Evolutionary conservation across 202 grass and related monocot genomes (phyloP).

Genomic region (Schoenoplectus triqueter): DNA sequence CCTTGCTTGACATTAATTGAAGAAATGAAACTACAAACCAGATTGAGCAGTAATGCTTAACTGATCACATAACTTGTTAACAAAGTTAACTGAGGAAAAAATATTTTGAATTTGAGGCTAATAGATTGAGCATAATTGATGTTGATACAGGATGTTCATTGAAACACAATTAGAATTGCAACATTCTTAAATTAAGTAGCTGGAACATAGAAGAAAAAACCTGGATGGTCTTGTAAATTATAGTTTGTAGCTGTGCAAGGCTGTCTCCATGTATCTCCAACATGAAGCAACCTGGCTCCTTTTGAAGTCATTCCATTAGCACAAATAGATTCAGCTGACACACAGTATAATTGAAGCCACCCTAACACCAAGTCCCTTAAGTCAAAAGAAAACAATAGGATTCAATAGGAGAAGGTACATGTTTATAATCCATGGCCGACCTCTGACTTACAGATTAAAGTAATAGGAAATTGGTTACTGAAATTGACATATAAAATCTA

Average conservation of each 20-base stretch:
- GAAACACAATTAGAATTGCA: neutral
- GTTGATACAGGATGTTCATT: neutral
- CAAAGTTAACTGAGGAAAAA: neutral
- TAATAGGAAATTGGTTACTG: neutral
- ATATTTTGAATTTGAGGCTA: constrained; percentile 7
- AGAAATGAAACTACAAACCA: neutral
- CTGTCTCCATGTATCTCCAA: neutral
- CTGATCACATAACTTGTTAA: neutral
- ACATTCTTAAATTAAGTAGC: constrained; percentile 11
- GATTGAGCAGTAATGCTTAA: neutral
- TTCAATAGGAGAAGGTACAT: neutral
- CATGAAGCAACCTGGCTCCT: neutral
- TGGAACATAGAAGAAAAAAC: no score
- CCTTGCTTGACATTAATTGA: neutral
- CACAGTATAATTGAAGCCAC: neutral
- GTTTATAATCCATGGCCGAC: neutral
- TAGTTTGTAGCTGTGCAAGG: neutral
- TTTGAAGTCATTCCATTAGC: neutral
- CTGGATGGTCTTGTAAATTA: neutral
- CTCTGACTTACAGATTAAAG: neutral
- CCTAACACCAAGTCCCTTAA: neutral
- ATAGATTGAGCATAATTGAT: neutral
- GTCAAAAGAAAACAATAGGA: neutral
- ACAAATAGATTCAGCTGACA: neutral
- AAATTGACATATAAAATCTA: neutral